phyloP scores from a whole-genome alignment of 768 basidiomycete genomes.

The Boletus pseudo-olivaceus region DNA sequence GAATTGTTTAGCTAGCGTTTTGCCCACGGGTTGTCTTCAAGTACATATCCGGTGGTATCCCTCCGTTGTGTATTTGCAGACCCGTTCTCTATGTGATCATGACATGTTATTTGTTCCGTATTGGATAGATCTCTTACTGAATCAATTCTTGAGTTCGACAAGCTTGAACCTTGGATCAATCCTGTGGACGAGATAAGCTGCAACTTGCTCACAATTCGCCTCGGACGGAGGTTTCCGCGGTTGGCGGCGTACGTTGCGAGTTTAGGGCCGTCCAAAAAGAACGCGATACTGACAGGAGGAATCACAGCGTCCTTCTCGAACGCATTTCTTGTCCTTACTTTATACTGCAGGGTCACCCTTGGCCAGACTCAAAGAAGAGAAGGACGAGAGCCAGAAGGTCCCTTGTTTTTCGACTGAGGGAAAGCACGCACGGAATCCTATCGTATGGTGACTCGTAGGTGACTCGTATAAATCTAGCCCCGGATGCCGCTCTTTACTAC shows the following conservation, averaged over 20 bases:
- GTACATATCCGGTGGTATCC: neutral
- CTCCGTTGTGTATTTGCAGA: neutral
- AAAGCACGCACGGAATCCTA: neutral
- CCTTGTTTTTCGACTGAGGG: neutral
- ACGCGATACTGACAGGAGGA: neutral
- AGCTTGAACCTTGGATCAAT: neutral
- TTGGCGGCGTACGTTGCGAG: neutral
- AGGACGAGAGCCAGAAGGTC: neutral
- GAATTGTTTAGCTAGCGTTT: neutral
- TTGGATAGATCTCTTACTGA: neutral
- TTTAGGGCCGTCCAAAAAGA: neutral
- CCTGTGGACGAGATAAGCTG: neutral
- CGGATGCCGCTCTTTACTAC: neutral
- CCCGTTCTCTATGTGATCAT: constrained; percentile 7
- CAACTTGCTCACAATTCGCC: neutral
- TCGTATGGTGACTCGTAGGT: neutral
- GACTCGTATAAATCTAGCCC: too few species aligned
- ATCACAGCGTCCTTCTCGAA: neutral
- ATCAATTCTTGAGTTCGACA: neutral
- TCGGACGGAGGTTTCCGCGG: neutral
- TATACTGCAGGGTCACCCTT: neutral
- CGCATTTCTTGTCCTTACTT: neutral
- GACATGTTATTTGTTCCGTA: constrained; percentile 1
- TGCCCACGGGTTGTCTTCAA: neutral
- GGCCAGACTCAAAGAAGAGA: neutral